Base-by-base conservation (phyloP, 257 asterid species). In the Lavandula angustifolia region DNA sequence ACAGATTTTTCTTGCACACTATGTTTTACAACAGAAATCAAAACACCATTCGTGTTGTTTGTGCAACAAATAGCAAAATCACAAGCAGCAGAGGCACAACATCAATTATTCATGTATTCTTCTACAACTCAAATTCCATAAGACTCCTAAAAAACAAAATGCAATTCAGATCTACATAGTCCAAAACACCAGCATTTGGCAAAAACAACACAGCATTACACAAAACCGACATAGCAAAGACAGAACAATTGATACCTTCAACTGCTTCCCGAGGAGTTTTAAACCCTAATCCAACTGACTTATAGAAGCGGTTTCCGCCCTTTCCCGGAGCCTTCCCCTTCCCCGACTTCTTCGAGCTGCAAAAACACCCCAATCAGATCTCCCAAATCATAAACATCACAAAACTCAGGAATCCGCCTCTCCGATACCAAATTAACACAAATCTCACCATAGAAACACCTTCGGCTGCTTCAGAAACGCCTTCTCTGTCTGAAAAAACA, bases 321-420 rank as follows among this genome's bases (percentile, higher is more conserved):
- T 80, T 80, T 63, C 85, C 85, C 6, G 82, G 80, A 31, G 80
- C 54, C 63, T 80, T 80, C 5, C 85, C 85, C 51, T 80, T 80
- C 6, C 80, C 82, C 0, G 72, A 60, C 42, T 37, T 37, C 42
- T 37, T 37, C 9, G 42, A 37, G 42, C 42, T 37, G 42, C 42
- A 42, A 42, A 42, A 42, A 42, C 48, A 42, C 48, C 16, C 6
- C 14, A 11, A 3, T 12, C 12, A 42, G 48, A 12, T 42, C 12
- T 10, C 48, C 1, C 11, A 40, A 40, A 40, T 40, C 44, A 37
- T 6, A 40, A 40, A 40, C 44, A 3, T 7, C 9, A 40, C 44
- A 40, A 5, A 9, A 40, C 12, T 40, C 3, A 40, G 3, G 44
- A 40, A 9, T 9, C 12, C 9, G 9, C 44, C 12, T 9, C 12